These are phyloP conservation scores for Tolypocladium paradoxum DNA, from an alignment of 2,329 filamentous ascomycete genomes.

Conservation along the genomic window DNA sequence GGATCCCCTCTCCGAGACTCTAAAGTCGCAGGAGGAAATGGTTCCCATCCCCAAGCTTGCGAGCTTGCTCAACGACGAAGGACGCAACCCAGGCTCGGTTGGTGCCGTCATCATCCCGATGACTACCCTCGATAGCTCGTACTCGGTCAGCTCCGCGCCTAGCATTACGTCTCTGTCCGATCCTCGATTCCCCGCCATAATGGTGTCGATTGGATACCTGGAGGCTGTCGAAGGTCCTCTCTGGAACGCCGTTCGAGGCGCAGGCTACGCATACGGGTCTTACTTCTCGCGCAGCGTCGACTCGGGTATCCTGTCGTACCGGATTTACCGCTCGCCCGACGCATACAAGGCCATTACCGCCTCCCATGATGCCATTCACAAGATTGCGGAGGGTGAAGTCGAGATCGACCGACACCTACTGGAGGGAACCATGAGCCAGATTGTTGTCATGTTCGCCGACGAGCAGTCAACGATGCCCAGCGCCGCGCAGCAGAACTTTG, in stretches of 20 bases:
- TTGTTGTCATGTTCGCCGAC: slow-evolving; percentile 78
- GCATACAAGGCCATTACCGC: slow-evolving; percentile 76
- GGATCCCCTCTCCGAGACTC: slow-evolving; percentile 39
- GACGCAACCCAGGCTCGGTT: slow-evolving; percentile 61
- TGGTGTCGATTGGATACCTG: slow-evolving; percentile 84
- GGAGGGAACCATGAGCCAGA: slow-evolving; percentile 81
- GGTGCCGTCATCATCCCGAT: slow-evolving; percentile 77
- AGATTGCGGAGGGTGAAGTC: slow-evolving; percentile 60
- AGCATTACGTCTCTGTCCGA: slow-evolving; percentile 69
- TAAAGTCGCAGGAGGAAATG: slow-evolving; percentile 36
- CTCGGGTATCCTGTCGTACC: slow-evolving; percentile 70
- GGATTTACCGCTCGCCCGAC: slow-evolving; percentile 83
- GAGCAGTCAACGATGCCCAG: slow-evolving; percentile 77
- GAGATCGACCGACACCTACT: slow-evolving; percentile 72
- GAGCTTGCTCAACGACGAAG: slow-evolving; percentile 64
- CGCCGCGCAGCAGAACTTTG: slow-evolving; percentile 75
- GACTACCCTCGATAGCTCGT: slow-evolving; percentile 86
- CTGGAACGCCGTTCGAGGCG: slow-evolving; percentile 87
- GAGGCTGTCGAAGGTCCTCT: slow-evolving; percentile 89
- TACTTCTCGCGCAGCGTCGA: slow-evolving; percentile 70
- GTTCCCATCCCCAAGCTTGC: slow-evolving; percentile 60
- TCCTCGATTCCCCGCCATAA: slow-evolving; percentile 67
- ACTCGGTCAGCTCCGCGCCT: slow-evolving; percentile 62
- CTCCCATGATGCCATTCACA: slow-evolving; percentile 62
- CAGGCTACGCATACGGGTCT: slow-evolving; percentile 84